Evolutionary conservation across 1,284 basidiomycete genomes (phyloP), one percentile per base, ranked within the genome.

Genomic region (Taiwanofungus camphoratus): DNA sequence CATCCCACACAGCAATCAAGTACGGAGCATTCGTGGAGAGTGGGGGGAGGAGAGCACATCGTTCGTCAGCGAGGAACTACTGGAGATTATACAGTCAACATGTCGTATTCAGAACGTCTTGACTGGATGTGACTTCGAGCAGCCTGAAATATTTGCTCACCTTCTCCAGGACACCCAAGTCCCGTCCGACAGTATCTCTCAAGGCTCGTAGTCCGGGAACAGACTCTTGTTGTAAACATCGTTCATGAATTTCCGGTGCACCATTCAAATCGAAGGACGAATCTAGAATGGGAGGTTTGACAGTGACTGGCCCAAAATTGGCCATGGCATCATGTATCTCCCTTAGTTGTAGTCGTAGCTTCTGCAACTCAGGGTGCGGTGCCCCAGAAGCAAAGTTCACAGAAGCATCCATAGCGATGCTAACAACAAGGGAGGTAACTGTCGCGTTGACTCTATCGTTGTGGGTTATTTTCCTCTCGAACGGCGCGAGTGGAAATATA

Each of bases 1-100:
- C 81, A 50, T 85, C 77, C 86, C 86, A 91, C 0, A 88, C 83
- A 1, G 83, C 76, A 20, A 83, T 68, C 20, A 87, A 69, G 54
- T 88, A 87, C 1, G 81, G 81, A 2, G 86, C 82, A 55, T 88
- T 88, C 4, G 80, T 84, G 0, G 83, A 86, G 8, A 77, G 64
- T 2, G 77, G 57, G 1, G 74, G 72, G 2, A 71, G 58, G 27
- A 66, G 56, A 5, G 54, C 63, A 31, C 66, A 69, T 22, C 62
- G 42, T 5, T 73, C 67, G 48, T 76, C 63, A 41, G 70, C 64
- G 36, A 83, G 68, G 55, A 79, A 79, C 82, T 85, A 82, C 78
- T 81, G 54, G 51, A 67, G 32, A 37, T 30, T 35, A 16, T 12
- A 43, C 27, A 32, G 23, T 19, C 16, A 22, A 15, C 6, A 15